These are phyloP conservation scores for Chytriomyces sp. DNA, from an alignment of 192 early-diverging fungal genomes.

Conservation along the genomic window DNA sequence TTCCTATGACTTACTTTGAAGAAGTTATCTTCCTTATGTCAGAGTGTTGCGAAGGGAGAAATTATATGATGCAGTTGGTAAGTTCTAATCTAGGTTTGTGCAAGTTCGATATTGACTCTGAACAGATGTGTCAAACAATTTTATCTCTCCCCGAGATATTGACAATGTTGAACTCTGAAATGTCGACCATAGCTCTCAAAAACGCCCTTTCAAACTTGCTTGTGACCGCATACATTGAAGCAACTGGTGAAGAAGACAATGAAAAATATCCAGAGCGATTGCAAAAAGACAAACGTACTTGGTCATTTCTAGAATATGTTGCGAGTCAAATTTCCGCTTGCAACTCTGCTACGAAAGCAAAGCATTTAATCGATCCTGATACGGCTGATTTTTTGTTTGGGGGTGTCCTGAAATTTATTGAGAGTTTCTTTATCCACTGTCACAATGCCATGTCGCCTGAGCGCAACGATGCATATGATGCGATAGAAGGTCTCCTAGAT, in stretches of 20 bases:
- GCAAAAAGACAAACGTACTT: slow-evolving; percentile 6
- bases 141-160: slow-evolving; percentile 14
- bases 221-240: slow-evolving; percentile 24
- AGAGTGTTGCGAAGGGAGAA: slow-evolving; percentile 39
- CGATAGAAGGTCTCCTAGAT: neutral
- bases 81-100: slow-evolving; percentile 1
- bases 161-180: slow-evolving; percentile 22
- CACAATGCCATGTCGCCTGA: neutral
- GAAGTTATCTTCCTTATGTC: slow-evolving; percentile 28
- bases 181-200: slow-evolving; percentile 3
- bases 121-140: slow-evolving; percentile 36
- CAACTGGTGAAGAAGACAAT: slow-evolving; percentile 22
- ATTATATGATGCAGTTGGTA: slow-evolving; percentile 35
- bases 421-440: slow-evolving; percentile 10
- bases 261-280: slow-evolving; percentile 27
- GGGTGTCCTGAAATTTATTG: slow-evolving; percentile 5
- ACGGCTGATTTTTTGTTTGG: slow-evolving; percentile 17
- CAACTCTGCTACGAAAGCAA: neutral
- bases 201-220: slow-evolving; percentile 11
- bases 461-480: neutral
- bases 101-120: no score
- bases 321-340: neutral
- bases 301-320: slow-evolving; percentile 18
- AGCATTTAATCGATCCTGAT: neutral
- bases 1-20: slow-evolving; percentile 29